A percentile compares a stretch with the other conserved stretches of the same genome.
phyloP scores from a whole-genome alignment of 306 rosid species.

The Vigna hirtella region DNA sequence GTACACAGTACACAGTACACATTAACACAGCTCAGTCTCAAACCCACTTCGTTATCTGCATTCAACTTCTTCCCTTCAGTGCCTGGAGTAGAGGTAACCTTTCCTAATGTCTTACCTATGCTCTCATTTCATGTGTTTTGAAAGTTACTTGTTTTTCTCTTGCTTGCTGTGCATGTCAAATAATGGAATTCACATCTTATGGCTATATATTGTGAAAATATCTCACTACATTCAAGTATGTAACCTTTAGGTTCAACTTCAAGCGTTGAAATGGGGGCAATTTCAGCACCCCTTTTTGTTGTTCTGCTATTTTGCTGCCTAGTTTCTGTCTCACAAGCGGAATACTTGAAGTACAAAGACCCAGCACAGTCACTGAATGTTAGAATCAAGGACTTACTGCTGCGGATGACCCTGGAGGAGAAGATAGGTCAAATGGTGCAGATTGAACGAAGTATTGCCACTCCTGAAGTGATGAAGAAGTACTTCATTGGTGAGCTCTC shows the following conservation, averaged over 20 bases:
- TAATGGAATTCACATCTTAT: not conserved
- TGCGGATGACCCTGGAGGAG: slow-evolving; percentile 28
- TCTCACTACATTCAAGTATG: not conserved
- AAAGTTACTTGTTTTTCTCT: slow-evolving; percentile 2
- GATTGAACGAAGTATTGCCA: slow-evolving; percentile 33
- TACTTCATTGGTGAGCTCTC: slow-evolving; percentile 17
- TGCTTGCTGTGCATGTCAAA: not conserved
- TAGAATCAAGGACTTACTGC: slow-evolving; percentile 23
- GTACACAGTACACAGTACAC: too few relatives aligned
- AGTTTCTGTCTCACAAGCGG: slow-evolving; percentile 8
- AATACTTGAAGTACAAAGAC: slow-evolving; percentile 31
- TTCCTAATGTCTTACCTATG: not conserved
- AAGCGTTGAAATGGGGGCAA: slow-evolving; percentile 12
- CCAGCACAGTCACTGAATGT: slow-evolving; percentile 1
- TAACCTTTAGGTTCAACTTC: slow-evolving; percentile 11
- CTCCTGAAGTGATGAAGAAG: slow-evolving; percentile 27
- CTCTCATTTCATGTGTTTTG: not conserved
- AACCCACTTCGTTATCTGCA: not conserved
- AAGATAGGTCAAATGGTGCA: slow-evolving; percentile 34
- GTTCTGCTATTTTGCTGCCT: slow-evolving; percentile 9
- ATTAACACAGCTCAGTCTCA: not conserved
- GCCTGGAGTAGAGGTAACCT: not conserved
- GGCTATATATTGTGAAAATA: slow-evolving; percentile 2
- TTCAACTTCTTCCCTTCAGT: slow-evolving; percentile 22
- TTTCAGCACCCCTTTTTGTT: not conserved